These are phyloP conservation scores for Pyrrhoderma noxium DNA, from an alignment of 1,284 basidiomycete species.

Conservation along the genomic window DNA sequence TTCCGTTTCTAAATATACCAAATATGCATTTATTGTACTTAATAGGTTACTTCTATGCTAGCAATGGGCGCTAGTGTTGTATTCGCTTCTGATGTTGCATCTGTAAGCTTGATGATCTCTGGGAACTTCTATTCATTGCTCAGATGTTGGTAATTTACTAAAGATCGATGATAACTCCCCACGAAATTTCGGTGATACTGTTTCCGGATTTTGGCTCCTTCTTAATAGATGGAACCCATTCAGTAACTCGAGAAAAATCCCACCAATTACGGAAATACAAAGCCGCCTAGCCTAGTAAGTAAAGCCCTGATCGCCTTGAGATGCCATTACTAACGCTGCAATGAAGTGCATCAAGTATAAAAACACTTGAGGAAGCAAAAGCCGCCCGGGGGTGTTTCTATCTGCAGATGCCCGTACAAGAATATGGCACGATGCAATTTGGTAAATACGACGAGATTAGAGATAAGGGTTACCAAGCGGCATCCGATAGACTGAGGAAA, in stretches of 20 bases:
- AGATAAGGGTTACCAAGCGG: conserved; percentile 75
- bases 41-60: conserved; percentile 83
- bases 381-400: conserved; percentile 83
- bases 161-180: conserved; percentile 93
- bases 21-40: conserved; percentile 8
- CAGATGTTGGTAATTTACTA: not conserved
- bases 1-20: not conserved
- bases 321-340: not conserved
- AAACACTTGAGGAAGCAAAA: conserved; percentile 93
- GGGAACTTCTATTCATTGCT: not conserved
- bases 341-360: conserved; percentile 86
- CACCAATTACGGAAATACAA: conserved; percentile 95
- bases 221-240: conserved; percentile 92
- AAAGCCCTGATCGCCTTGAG: conserved; percentile 3
- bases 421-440: conserved; percentile 76
- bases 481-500: conserved; percentile 65
- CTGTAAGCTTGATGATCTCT: conserved; percentile 41
- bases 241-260: conserved; percentile 72
- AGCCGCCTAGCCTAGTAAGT: conserved; percentile 90
- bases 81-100: conserved; percentile 95
- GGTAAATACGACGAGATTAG: conserved; percentile 79
- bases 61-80: conserved; percentile 87
- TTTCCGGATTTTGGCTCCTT: conserved; percentile 96
- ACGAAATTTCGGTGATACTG: conserved; percentile 88
- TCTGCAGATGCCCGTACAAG: conserved; percentile 92